Evolutionary conservation across 1,139 yeast genomes (phyloP), one percentile per base, ranked within the genome.

Genomic region (Kluyveromyces sp.): DNA sequence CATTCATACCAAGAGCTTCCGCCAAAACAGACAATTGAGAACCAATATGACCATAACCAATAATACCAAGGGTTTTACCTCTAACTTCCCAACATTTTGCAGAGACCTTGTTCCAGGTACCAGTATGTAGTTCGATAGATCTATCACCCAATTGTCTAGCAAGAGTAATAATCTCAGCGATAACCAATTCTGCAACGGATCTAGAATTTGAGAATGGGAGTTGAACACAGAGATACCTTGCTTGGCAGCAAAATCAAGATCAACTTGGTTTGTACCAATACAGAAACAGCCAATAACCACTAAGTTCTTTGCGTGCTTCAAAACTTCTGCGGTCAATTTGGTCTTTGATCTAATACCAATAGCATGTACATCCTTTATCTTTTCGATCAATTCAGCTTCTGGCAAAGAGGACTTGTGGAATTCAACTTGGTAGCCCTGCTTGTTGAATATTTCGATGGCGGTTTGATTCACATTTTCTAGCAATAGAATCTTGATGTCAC

Each of bases 191-290:
- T 50, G 99, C 99, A 42, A 92, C 99, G 3, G 97, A 89, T 72
- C 99, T 83, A 33, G 98, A 92, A 74, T 92, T 92, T 55, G 97
- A 89, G 73, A 94, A 92, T 48, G 99, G 99, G 98, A 92, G 76
- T 92, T 92, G 82, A 92, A 92, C 32, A 92, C 98, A 44, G 97
- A 90, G 67, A 90, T 78, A 72, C 99, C 99, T 45, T 79, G 77
- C 63, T 83, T 79, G 53, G 97, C 97, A 50, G 99, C 99, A 60
- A 68, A 85, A 55, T 85, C 87, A 57, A 92, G 77, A 66, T 92
- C 94, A 49, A 92, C 99, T 73, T 92, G 99, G 72, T 92, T 92
- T 49, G 98, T 94, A 63, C 99, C 99, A 61, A 92, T 92, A 75
- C 99, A 92, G 84, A 92, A 92, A 73, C 99, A 92, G 49, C 99